phyloP scores from a whole-genome alignment of 2,329 filamentous ascomycete genomes.

The Incumbomyces delicatus region DNA sequence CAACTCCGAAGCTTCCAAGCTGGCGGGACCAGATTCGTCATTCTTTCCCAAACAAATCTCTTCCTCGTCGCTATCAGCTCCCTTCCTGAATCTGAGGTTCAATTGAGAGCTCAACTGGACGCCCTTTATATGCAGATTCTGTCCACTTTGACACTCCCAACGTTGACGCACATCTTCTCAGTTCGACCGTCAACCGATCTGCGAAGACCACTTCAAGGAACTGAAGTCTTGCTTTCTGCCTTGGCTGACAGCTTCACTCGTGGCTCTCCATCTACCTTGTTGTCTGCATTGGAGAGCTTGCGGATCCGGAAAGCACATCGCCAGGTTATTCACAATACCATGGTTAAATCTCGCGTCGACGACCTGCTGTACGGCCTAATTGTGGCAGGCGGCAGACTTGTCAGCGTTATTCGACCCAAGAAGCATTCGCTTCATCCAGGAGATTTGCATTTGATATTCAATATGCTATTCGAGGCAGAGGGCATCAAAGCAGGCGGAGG shows the following conservation, averaged over 20 bases:
- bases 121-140: constrained; percentile 97
- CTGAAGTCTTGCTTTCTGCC: constrained; percentile 80
- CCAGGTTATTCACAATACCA: constrained; percentile 72
- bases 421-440: constrained; percentile 92
- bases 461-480: constrained; percentile 96
- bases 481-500: constrained; percentile 85
- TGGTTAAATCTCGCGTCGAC: constrained; percentile 67
- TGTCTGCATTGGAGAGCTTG: constrained; percentile 89
- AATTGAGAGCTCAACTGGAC: constrained; percentile 79
- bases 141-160: constrained; percentile 84
- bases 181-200: constrained; percentile 90
- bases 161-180: constrained; percentile 75
- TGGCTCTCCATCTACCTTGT: constrained; percentile 77
- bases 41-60: constrained; percentile 73
- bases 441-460: constrained; percentile 93
- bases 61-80: constrained; percentile 91
- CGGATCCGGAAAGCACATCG: constrained; percentile 81
- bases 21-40: constrained; percentile 74
- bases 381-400: constrained; percentile 82
- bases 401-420: constrained; percentile 88
- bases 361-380: constrained; percentile 86
- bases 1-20: constrained; percentile 75
- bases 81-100: constrained; percentile 81
- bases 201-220: constrained; percentile 78
- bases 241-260: constrained; percentile 89